A percentile compares a stretch with the other conserved stretches of the same genome.
phyloP scores from a whole-genome alignment of 1,284 basidiomycete species.

The Anthracocystis setariae region DNA sequence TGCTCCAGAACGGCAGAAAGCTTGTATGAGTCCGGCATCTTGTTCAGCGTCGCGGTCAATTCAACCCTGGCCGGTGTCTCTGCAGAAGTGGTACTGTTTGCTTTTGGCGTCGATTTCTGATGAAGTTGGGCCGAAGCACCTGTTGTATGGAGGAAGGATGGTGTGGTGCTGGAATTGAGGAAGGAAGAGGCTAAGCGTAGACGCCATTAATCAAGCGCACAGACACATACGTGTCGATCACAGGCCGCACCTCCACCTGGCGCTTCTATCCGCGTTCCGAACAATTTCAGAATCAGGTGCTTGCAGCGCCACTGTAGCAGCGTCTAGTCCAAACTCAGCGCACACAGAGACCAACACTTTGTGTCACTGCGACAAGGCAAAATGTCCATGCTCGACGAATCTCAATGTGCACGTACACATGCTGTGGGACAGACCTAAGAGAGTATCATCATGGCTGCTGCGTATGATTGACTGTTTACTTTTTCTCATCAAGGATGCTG shows the following conservation, averaged over 20 bases:
- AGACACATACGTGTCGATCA: slow-evolving; percentile 43
- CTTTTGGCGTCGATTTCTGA: too few relatives aligned
- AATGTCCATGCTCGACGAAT: background rate
- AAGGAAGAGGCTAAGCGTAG: background rate
- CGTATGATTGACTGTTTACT: too few relatives aligned
- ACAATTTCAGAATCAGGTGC: background rate
- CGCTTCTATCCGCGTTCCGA: slow-evolving; percentile 21
- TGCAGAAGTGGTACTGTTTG: too few relatives aligned
- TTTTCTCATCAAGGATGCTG: background rate
- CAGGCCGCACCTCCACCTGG: slow-evolving; percentile 31
- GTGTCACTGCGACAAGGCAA: too few relatives aligned
- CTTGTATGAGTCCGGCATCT: slow-evolving; percentile 36
- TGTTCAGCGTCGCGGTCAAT: background rate
- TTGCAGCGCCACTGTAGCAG: too few relatives aligned
- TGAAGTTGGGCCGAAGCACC: background rate
- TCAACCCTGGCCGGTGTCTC: too few relatives aligned
- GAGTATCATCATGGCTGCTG: too few relatives aligned
- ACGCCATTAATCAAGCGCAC: slow-evolving; percentile 8
- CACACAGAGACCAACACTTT: too few relatives aligned
- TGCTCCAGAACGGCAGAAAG: slow-evolving; percentile 54
- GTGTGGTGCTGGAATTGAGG: slow-evolving; percentile 1
- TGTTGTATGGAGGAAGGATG: background rate
- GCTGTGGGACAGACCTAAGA: background rate
- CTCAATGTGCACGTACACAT: background rate
- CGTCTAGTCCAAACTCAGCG: too few relatives aligned